Evolutionary conservation across 345 rosid genomes (phyloP).

Genomic region (Salix koriyanagi): DNA sequence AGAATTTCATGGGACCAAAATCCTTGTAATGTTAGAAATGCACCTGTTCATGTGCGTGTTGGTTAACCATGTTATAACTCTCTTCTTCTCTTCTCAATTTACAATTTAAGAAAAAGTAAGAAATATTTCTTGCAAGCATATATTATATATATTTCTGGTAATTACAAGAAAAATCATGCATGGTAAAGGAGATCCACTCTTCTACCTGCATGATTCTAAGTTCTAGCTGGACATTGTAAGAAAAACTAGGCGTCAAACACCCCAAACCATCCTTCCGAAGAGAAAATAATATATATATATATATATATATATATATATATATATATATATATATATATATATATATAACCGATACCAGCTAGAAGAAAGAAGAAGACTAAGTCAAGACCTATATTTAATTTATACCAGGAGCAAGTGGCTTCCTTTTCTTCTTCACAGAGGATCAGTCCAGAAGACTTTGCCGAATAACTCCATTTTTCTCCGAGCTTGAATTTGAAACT

Average conservation of each 20-base stretch:
- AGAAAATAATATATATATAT: no score
- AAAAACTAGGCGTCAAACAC: not conserved
- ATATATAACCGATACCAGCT: not conserved
- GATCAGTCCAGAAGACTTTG: not conserved
- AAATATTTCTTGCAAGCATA: not conserved
- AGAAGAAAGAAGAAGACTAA: not conserved
- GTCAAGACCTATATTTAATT: no score
- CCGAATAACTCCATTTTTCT: not conserved
- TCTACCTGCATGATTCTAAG: not conserved
- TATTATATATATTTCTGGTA: not conserved
- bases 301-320: no score
- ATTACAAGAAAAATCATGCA: not conserved
- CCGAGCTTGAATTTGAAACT: not conserved
- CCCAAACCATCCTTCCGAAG: not conserved
- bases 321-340: no score
- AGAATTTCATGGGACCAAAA: not conserved
- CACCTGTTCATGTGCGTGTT: no score
- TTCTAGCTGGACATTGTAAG: not conserved
- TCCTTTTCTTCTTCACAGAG: not conserved
- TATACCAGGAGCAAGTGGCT: no score
- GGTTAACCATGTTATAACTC: no score
- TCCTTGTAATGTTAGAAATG: no score
- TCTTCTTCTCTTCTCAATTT: not conserved
- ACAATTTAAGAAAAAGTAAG: not conserved
- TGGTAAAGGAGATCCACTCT: not conserved